Evolutionary conservation across 768 basidiomycete species (phyloP), one percentile per base, ranked within the genome.

Genomic region (Mycena epipterygia): DNA sequence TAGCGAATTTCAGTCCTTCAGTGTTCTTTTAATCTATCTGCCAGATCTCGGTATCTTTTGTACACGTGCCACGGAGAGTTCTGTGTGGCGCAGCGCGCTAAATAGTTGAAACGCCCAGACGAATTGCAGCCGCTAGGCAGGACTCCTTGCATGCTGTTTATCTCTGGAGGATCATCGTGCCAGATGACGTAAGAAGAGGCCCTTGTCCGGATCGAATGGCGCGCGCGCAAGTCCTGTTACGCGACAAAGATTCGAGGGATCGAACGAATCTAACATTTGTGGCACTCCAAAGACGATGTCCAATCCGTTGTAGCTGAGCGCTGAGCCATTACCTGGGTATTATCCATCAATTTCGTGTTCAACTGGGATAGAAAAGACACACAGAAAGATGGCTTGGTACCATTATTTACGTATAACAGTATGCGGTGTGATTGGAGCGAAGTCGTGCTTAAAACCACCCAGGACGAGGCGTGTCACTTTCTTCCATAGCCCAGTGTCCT

Each of bases 381-480:
- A 46, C 13, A 7, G 25, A 51, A n/a, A 13, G 49, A 2, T 27
- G 12, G 6, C 4, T 29, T 30, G 23, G 7, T 6, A 48, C 7
- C 7, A 11, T 48, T 23, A 48, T 23, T 42, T 27, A 51, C 27
- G 27, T 27, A 4, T 27, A 37, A 7, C 35, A 37, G 14, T 37
- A 6, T 37, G 35, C 35, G 14, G 35, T 14, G 13, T 41, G 16
- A 11, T 11, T 4, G 12, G 42, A 21, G 25, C 5, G n/a, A 55
- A 62, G 21, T 68, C 67, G 39, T 49, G 27, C 17, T 32, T 27
- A 30, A 56, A 64, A 27, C 68, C 62, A 5, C 68, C 68, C 8
- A 64, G 46, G n/a, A 57, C 33, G 6, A 12, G 17, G 7, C 68
- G 68, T 19, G 39, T 37, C 8, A 49, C 25, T 19, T 62, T 68